Percentiles rank a stretch among this genome's conserved stretches.
phyloP scores from a whole-genome alignment of 2,329 filamentous ascomycete genomes.

The Fusarium anthophilum region DNA sequence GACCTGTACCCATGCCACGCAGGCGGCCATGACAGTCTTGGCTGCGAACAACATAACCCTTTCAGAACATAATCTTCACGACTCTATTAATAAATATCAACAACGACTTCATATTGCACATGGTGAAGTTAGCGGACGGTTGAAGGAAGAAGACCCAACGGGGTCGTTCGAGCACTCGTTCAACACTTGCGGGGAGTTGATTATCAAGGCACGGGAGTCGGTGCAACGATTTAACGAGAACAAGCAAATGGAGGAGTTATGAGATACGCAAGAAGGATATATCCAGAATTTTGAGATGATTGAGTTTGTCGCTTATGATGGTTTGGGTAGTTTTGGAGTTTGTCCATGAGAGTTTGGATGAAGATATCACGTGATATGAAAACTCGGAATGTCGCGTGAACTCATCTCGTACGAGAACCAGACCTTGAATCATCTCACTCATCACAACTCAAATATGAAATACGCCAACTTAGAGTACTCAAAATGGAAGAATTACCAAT shows the following conservation, averaged over 20 bases:
- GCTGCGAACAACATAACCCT: not conserved
- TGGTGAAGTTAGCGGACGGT: not conserved
- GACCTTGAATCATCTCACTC: not conserved
- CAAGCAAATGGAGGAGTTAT: accelerated
- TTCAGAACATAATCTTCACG: not conserved
- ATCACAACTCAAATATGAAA: not conserved
- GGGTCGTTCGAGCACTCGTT: accelerated
- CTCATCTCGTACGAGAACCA: not conserved
- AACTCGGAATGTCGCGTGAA: not conserved
- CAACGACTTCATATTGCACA: not conserved
- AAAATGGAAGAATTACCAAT: slow-evolving; percentile 42
- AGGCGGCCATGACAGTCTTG: not conserved
- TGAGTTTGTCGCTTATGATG: not conserved
- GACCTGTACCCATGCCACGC: not conserved
- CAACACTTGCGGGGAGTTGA: not conserved
- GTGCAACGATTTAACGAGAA: not conserved
- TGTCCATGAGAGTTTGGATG: accelerated
- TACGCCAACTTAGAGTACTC: accelerated
- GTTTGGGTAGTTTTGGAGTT: not conserved
- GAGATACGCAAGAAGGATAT: accelerated
- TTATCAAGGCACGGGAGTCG: not conserved
- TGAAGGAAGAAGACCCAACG: not conserved
- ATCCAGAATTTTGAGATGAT: no score
- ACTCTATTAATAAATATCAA: not conserved
- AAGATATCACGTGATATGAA: slow-evolving; percentile 1